Evolutionary conservation across 768 basidiomycete species (phyloP).

Genomic region (Brasilioporus rufonigricans): DNA sequence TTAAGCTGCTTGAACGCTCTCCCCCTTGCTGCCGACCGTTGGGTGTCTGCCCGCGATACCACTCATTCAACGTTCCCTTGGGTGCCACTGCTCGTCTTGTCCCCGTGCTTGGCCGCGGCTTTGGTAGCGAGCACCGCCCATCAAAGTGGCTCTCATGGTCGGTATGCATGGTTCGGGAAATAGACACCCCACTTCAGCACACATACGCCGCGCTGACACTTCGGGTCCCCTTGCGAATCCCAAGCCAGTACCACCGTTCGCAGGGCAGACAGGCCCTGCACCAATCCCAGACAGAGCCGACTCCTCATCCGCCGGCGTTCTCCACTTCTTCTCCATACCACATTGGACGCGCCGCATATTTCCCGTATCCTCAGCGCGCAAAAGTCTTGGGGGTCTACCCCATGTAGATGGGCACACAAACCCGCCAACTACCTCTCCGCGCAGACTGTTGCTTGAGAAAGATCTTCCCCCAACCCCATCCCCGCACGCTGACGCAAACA

Average conservation of each 20-base stretch:
- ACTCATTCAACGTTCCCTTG: background rate
- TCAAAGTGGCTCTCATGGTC: constrained; percentile 33
- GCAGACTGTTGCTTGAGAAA: constrained; percentile 35
- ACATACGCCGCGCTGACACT: constrained; percentile 23
- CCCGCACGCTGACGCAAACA: background rate
- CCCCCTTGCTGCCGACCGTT: constrained; percentile 5
- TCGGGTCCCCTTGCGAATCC: constrained; percentile 31
- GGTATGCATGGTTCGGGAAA: constrained; percentile 36
- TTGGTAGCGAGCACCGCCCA: background rate
- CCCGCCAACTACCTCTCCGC: constrained; percentile 13
- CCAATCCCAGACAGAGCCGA: constrained; percentile 40
- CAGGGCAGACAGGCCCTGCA: constrained; percentile 45
- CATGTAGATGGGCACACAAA: constrained; percentile 25
- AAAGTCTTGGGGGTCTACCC: constrained; percentile 23
- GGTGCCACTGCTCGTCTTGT: background rate
- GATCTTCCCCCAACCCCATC: constrained; percentile 49
- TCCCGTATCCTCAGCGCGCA: constrained; percentile 32
- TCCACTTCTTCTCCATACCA: constrained; percentile 64
- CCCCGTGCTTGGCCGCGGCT: background rate
- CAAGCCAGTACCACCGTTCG: constrained; percentile 38
- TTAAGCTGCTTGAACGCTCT: constrained; percentile 9
- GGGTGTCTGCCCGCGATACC: background rate
- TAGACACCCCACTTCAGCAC: constrained; percentile 32
- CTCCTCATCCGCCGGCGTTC: constrained; percentile 36
- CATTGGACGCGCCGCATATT: constrained; percentile 58